A percentile compares a stretch with the other conserved stretches of the same genome.
phyloP scores from a whole-genome alignment of 495 filamentous ascomycete genomes.

The Glonium stellatum region DNA sequence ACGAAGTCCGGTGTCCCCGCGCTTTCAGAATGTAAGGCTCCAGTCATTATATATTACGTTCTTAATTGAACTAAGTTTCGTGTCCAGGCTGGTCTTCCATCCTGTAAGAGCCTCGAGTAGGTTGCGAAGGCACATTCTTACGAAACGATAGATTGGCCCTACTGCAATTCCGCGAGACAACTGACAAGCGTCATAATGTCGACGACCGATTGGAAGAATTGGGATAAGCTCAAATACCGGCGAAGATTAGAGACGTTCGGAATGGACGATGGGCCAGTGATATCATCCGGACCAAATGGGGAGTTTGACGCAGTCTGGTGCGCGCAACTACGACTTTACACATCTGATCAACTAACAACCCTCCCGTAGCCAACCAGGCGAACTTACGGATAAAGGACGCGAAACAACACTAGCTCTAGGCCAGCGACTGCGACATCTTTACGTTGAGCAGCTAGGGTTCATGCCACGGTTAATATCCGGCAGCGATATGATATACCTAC shows the following conservation, averaged over 20 bases:
- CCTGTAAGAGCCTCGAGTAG: slow-evolving; percentile 46
- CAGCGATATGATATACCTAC: slow-evolving; percentile 71
- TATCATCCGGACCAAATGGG: slow-evolving; percentile 57
- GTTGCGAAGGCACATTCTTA: slow-evolving; percentile 14
- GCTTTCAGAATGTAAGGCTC: slow-evolving; percentile 70
- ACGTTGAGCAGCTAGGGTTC: slow-evolving; percentile 81
- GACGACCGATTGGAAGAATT: slow-evolving; percentile 49
- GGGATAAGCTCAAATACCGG: slow-evolving; percentile 67
- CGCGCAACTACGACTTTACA: slow-evolving; percentile 12
- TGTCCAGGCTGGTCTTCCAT: slow-evolving; percentile 62
- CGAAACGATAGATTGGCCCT: slow-evolving; percentile 69
- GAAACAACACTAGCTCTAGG: slow-evolving; percentile 79
- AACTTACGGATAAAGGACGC: slow-evolving; percentile 81
- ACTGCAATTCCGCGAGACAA: slow-evolving; percentile 69
- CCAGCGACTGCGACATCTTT: slow-evolving; percentile 68
- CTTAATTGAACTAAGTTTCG: slow-evolving; percentile 6
- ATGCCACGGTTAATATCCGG: slow-evolving; percentile 62
- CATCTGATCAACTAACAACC: not conserved
- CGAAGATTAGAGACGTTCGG: slow-evolving; percentile 78
- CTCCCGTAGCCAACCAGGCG: slow-evolving; percentile 58
- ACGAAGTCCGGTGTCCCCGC: slow-evolving; percentile 73
- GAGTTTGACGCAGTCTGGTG: slow-evolving; percentile 72
- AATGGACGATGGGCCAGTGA: slow-evolving; percentile 57
- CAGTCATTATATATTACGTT: not conserved
- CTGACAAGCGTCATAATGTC: slow-evolving; percentile 65